Conservation (phyloP, 352 stramenopile species). For the Globisporangium cederbergense region DNA sequence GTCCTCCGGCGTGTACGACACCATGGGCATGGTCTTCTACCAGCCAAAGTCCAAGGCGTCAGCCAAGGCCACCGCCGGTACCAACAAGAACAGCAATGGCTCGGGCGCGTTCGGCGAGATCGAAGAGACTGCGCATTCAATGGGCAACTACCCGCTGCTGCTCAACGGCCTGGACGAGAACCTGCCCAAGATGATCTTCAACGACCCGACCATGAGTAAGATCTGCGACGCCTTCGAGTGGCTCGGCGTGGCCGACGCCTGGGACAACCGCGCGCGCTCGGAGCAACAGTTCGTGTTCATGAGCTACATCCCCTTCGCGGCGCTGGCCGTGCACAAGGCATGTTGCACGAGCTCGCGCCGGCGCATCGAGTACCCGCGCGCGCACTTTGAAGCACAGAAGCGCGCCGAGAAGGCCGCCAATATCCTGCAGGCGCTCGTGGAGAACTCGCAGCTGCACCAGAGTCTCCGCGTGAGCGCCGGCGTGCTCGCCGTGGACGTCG, state of each 20-base stretch:
- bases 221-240: slow-evolving; percentile 79
- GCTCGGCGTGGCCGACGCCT: slow-evolving; percentile 76
- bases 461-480: slow-evolving; percentile 55
- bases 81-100: background rate
- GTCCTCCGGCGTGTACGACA: slow-evolving; percentile 57
- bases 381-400: slow-evolving; percentile 55
- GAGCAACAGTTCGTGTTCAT: slow-evolving; percentile 76
- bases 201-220: slow-evolving; percentile 87
- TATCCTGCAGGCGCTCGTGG: slow-evolving; percentile 61
- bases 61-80: slow-evolving; percentile 25
- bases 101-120: slow-evolving; percentile 43
- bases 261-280: slow-evolving; percentile 46
- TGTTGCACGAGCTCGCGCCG: slow-evolving; percentile 74
- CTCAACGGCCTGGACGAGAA: slow-evolving; percentile 90
- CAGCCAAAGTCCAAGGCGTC: slow-evolving; percentile 38
- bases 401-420: slow-evolving; percentile 56
- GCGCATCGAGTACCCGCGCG: slow-evolving; percentile 67
- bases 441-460: slow-evolving; percentile 56
- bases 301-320: slow-evolving; percentile 69
- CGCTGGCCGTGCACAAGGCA: slow-evolving; percentile 58
- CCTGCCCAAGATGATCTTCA: slow-evolving; percentile 84
- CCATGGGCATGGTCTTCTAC: slow-evolving; percentile 75
- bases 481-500: slow-evolving; percentile 68
- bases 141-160: slow-evolving; percentile 79
- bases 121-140: slow-evolving; percentile 55